A percentile compares a stretch with the other conserved stretches of the same genome.
These are phyloP conservation scores for Phaseolus coccineus DNA, from an alignment of 331 rosid species.

Conservation along the genomic window DNA sequence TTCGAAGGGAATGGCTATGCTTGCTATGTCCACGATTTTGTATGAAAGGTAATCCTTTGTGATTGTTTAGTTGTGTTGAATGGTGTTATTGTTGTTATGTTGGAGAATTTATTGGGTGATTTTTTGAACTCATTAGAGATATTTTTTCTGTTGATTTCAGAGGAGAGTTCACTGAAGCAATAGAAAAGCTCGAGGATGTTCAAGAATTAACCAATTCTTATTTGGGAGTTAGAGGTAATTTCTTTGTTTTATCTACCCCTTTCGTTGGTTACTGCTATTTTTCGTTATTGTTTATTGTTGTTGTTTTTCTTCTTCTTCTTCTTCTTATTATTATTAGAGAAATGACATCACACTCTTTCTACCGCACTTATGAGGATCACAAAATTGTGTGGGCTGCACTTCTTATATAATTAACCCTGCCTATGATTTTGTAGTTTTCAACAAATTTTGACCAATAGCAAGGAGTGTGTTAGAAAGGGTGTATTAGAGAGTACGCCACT, in stretches of 20 bases:
- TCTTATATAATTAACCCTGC: not conserved
- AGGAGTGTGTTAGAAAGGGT: not conserved
- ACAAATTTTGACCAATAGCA: not conserved
- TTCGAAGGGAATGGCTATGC: conserved; percentile 73
- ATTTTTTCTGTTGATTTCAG: conserved; percentile 39
- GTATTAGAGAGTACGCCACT: not conserved
- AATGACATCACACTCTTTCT: not conserved
- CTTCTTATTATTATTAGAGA: not conserved
- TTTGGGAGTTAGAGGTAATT: conserved; percentile 71
- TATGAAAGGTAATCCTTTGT: conserved; percentile 69
- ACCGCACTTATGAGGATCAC: not conserved
- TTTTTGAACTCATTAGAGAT: conserved; percentile 24
- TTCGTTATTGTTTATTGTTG: not conserved
- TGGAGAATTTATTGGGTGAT: conserved; percentile 2
- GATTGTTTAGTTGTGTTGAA: not conserved
- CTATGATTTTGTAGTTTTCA: not conserved
- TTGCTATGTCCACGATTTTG: conserved; percentile 78
- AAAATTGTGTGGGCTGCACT: not conserved
- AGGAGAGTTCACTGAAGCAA: conserved; percentile 69
- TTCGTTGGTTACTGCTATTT: conserved; percentile 19
- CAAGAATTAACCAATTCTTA: conserved; percentile 66
- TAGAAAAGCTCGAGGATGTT: conserved; percentile 69
- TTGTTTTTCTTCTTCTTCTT: too few species aligned
- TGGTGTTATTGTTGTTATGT: not conserved
- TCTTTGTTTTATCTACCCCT: not conserved